Evolutionary conservation across 2,329 filamentous ascomycete species (phyloP).

Genomic region (Thyridium curvatum): DNA sequence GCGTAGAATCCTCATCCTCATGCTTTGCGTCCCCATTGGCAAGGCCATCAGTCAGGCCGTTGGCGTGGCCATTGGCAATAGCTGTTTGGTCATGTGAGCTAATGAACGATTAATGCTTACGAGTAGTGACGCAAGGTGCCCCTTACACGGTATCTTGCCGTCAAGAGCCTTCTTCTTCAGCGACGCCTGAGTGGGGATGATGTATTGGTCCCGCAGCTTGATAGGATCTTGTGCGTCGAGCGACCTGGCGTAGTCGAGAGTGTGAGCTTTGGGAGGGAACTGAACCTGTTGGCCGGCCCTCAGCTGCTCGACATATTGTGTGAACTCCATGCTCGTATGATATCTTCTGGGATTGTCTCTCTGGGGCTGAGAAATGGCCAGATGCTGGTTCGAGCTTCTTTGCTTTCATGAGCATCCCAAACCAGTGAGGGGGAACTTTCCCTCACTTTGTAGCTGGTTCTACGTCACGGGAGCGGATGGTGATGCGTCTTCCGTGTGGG

Average conservation of each 20-base stretch:
- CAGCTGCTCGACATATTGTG: conserved; percentile 29
- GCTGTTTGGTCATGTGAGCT: not conserved
- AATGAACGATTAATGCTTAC: not conserved
- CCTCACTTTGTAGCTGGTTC: conserved; percentile 9
- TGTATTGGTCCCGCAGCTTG: conserved; percentile 63
- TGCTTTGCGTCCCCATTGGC: not conserved
- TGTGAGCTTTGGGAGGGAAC: conserved; percentile 42
- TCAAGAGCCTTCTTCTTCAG: conserved; percentile 57
- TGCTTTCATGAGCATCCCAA: too few species aligned
- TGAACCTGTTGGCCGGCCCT: conserved; percentile 30
- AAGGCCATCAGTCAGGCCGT: conserved; percentile 11
- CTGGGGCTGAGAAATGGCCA: too few species aligned
- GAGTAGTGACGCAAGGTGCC: too few species aligned
- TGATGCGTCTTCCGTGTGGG: too few species aligned
- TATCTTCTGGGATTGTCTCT: too few species aligned
- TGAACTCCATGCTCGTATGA: conserved; percentile 27
- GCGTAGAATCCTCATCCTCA: conserved; percentile 29
- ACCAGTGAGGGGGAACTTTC: not conserved
- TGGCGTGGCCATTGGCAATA: conserved; percentile 17
- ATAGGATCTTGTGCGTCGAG: conserved; percentile 59
- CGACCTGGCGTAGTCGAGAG: conserved; percentile 38
- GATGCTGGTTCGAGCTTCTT: too few species aligned
- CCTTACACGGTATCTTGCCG: conserved; percentile 33
- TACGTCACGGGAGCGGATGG: too few species aligned
- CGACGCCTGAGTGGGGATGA: conserved; percentile 69